Conservation (phyloP, 768 basidiomycete species). For the Tricholoma flavovirens region DNA sequence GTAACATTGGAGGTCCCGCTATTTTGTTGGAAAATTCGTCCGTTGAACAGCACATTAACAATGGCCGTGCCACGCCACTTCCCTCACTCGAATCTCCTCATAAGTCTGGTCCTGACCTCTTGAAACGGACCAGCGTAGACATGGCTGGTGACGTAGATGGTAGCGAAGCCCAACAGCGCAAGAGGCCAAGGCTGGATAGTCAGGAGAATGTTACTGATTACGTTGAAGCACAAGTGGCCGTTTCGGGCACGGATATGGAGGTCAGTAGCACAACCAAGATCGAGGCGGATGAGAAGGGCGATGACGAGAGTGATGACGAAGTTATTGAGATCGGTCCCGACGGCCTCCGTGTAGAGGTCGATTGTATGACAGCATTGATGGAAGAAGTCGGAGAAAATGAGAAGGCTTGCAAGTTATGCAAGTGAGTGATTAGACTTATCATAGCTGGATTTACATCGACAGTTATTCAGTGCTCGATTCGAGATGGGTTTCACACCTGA, state of each 20-base stretch:
- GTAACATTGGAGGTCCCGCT: not conserved
- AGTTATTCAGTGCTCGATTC: conserved; percentile 29
- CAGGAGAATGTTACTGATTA: not conserved
- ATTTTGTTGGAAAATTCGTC: not conserved
- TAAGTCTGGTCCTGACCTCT: conserved; percentile 1
- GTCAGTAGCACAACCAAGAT: conserved; percentile 2
- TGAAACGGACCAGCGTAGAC: conserved; percentile 10
- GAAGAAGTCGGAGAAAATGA: conserved; percentile 25
- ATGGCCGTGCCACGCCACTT: not conserved
- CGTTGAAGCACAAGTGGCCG: not conserved
- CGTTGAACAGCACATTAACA: not conserved
- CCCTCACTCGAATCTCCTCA: conserved; percentile 2
- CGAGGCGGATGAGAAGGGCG: conserved; percentile 14
- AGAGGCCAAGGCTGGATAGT: conserved; percentile 11
- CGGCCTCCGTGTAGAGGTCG: conserved; percentile 33
- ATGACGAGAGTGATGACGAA: conserved; percentile 31
- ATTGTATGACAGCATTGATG: conserved; percentile 41
- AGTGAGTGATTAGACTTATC: conserved; percentile 31
- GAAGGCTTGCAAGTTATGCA: conserved; percentile 45
- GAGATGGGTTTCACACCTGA: conserved; percentile 20
- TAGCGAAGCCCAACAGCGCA: conserved; percentile 4
- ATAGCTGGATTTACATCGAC: not conserved
- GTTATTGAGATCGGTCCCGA: conserved; percentile 35
- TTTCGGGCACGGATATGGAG: not conserved
- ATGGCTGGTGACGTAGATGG: not conserved